phyloP scores from a whole-genome alignment of 2,329 filamentous ascomycete species.

The Huntiella moniliformis region DNA sequence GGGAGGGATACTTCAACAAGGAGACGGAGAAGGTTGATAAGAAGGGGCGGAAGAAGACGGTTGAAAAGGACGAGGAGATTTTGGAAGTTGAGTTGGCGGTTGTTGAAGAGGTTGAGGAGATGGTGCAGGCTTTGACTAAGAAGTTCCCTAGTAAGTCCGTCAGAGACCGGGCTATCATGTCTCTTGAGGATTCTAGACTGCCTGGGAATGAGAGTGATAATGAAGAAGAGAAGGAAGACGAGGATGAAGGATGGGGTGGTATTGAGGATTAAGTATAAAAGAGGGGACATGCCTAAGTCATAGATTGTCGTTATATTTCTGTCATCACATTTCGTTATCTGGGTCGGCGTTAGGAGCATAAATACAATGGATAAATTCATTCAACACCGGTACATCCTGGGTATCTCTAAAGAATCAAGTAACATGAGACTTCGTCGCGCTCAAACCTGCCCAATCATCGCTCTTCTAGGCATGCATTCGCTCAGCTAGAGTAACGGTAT shows the following conservation, averaged over 20 bases:
- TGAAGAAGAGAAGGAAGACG: slow-evolving; percentile 19
- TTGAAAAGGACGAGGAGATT: slow-evolving; percentile 7
- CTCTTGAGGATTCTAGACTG: slow-evolving; percentile 55
- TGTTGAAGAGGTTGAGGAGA: slow-evolving; percentile 35
- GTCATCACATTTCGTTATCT: slow-evolving; percentile 7
- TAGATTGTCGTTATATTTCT: slow-evolving; percentile 3
- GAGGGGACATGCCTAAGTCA: neutral
- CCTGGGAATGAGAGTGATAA: slow-evolving; percentile 30
- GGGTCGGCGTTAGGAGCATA: slow-evolving; percentile 11
- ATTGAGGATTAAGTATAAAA: slow-evolving; percentile 35
- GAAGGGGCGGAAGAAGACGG: slow-evolving; percentile 19
- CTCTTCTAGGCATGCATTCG: slow-evolving; percentile 14
- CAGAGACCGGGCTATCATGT: slow-evolving; percentile 48
- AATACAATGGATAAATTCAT: neutral
- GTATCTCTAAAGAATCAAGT: neutral
- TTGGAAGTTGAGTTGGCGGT: slow-evolving; percentile 26
- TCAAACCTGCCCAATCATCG: neutral
- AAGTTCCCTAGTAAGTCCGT: slow-evolving; percentile 49
- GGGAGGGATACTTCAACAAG: slow-evolving; percentile 34
- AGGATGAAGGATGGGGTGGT: slow-evolving; percentile 46
- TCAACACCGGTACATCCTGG: neutral
- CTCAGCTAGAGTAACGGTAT: slow-evolving; percentile 21
- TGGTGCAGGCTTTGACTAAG: slow-evolving; percentile 37
- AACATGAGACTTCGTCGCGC: neutral
- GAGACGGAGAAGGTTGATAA: slow-evolving; percentile 20